phyloP scores from a whole-genome alignment of 192 early-diverging fungal genomes.

The Dissophora globulifera region DNA sequence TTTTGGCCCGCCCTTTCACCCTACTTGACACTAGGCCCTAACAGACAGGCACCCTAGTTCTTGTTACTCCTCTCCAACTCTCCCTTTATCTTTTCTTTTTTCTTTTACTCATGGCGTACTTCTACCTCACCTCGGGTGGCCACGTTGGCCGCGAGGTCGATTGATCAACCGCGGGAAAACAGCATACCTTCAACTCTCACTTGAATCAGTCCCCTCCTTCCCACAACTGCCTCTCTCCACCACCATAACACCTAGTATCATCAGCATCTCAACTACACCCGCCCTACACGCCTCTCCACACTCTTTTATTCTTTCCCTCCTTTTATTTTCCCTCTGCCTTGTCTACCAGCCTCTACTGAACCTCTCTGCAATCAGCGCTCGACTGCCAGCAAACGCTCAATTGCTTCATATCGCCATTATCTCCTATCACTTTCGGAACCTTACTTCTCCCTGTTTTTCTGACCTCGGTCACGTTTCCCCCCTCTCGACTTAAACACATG shows the following conservation, averaged over 20 bases:
- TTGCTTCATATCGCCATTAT: neutral
- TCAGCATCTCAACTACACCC: neutral
- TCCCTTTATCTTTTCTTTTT: conserved; percentile 11
- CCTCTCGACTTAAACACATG: neutral
- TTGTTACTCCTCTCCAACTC: neutral
- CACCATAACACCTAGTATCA: neutral
- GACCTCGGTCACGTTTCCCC: conserved; percentile 17
- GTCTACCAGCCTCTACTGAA: too few species aligned
- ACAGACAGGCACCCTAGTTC: conserved; percentile 49
- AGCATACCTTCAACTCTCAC: conserved; percentile 2
- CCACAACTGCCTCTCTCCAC: too few species aligned
- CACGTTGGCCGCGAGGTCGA: conserved; percentile 55
- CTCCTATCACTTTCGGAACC: conserved; percentile 11
- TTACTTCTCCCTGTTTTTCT: conserved; percentile 3
- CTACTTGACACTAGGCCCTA: conserved; percentile 44
- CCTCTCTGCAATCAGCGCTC: too few species aligned
- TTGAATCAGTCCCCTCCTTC: conserved; percentile 17
- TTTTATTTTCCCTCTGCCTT: too few species aligned
- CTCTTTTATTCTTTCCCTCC: conserved; percentile 2
- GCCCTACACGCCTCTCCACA: too few species aligned
- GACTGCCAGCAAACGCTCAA: neutral
- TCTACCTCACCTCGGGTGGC: conserved; percentile 52
- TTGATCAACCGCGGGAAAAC: conserved; percentile 34
- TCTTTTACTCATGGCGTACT: conserved; percentile 48
- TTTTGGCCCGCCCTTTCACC: neutral